Percentiles rank a stretch among this genome's conserved stretches.
Evolutionary conservation across 768 basidiomycete genomes (phyloP).

Genomic region (Termitomyces sp.): DNA sequence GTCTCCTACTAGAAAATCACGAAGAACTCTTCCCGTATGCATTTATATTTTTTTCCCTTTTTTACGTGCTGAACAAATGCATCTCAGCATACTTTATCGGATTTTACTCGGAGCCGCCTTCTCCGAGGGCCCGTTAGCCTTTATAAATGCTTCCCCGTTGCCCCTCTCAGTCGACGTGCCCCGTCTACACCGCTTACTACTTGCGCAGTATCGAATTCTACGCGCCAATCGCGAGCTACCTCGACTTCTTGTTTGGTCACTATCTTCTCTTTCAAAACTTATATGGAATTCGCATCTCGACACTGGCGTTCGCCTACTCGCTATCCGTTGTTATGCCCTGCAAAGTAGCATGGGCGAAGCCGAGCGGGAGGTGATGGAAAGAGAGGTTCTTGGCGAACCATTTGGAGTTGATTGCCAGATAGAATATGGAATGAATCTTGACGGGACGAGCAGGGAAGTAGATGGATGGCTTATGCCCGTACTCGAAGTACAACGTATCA

Average conservation of each 20-base stretch:
- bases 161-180: conserved; percentile 29
- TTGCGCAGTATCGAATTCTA: conserved; percentile 80
- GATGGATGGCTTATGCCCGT: conserved; percentile 85
- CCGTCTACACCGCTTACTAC: conserved; percentile 63
- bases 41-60: conserved; percentile 4
- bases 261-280: conserved; percentile 44
- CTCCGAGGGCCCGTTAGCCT: conserved; percentile 48
- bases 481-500: conserved; percentile 59
- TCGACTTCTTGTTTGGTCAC: conserved; percentile 53
- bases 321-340: conserved; percentile 72
- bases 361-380: conserved; percentile 64
- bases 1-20: conserved; percentile 59
- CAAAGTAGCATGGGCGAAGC: conserved; percentile 77
- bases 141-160: conserved; percentile 30
- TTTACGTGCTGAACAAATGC: conserved; percentile 9
- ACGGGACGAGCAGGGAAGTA: conserved; percentile 37
- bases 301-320: conserved; percentile 57
- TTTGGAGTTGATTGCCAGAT: conserved; percentile 58
- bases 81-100: conserved; percentile 48
- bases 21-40: conserved; percentile 71
- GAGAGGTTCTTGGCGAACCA: conserved; percentile 51
- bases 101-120: conserved; percentile 40
- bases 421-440: conserved; percentile 44
- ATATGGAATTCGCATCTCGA: conserved; percentile 46
- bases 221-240: conserved; percentile 70